Base-by-base conservation (phyloP, 352 stramenopile genomes). In the Globisporangium lucens region DNA sequence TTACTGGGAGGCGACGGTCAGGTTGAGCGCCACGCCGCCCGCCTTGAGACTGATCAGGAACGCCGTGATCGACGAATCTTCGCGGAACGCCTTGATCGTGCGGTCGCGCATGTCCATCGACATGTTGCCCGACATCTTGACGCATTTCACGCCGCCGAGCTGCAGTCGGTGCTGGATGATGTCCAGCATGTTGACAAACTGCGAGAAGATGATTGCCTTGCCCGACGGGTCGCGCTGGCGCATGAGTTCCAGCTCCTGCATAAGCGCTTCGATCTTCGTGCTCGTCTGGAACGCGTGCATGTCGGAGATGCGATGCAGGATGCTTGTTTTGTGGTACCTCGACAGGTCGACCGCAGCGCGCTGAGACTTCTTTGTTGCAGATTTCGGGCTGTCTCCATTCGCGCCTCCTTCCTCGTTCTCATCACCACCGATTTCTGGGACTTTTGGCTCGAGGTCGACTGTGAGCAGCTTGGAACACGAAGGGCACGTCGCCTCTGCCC, bases 111-210 rank as follows among this genome's bases (percentile, higher is more conserved):
- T 65, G 30, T 87, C 79, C 80, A 98, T 91, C 33, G 77, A 88
- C 87, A 98, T 97, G 66, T 89, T 92, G 38, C 95, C 95, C 0
- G 89, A 94, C 15, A 98, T 70, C 70, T 98, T 98, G 24, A 97
- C 89, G 61, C 88, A 97, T 36, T 93, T 89, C 57, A 98, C 78
- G 36, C 86, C 87, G 10, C 86, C 93, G 27, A 94, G 74, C 10
- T 97, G 87, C 47, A 99, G 78, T 10, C 97, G 89, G 80, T 98
- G 98, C 64, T 99, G 89, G 68, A 99, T 96, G 15, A 99, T 89
- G 76, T 99, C 97, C 3, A 99, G 87, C 97, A 99, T 99, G 67
- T 99, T 99, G 24, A 99, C 97, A 80, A 99, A 99, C 75, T 98
- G 88, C 4, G 91, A 98, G 68, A 99, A 99, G 10, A 99, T 95